Percentiles rank a stretch among this genome's conserved stretches.
phyloP scores from a whole-genome alignment of 164 flowering plant genomes.

The Liriodendron chinense region DNA sequence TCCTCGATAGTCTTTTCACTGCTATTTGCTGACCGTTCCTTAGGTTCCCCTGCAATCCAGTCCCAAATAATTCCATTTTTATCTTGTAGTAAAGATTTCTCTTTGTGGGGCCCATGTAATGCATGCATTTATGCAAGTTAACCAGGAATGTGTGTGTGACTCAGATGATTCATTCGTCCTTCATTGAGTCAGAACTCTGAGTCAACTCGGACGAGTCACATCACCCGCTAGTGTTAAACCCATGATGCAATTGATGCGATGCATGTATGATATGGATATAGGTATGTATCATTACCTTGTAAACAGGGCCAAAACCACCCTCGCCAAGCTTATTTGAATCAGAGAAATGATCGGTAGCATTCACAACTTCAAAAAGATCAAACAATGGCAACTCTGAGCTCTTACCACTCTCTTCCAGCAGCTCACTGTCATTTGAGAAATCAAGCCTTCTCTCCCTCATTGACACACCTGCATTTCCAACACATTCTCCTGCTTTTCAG shows the following conservation, averaged over 20 bases:
- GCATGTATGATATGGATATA: conserved; percentile 12
- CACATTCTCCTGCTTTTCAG: not conserved
- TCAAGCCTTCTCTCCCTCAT: not conserved
- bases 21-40: conserved; percentile 32
- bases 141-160: no score
- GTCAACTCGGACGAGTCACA: no score
- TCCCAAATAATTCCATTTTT: not conserved
- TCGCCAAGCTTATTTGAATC: conserved; percentile 13
- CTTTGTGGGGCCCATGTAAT: not conserved
- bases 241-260: no score
- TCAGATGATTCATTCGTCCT: no score
- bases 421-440: not conserved
- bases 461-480: not conserved
- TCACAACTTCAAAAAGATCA: not conserved
- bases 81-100: not conserved
- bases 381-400: conserved; percentile 8
- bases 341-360: conserved; percentile 16
- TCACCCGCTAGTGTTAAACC: no score
- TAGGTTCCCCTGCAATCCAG: conserved; percentile 24
- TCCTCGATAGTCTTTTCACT: conserved; percentile 38
- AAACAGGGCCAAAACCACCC: conserved; percentile 21
- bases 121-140: no score
- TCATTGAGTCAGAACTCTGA: no score
- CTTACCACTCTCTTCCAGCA: not conserved
- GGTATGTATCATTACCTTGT: conserved; percentile 3